Evolutionary conservation across 345 rosid genomes (phyloP).

Genomic region (Leavenworthia alabamica): DNA sequence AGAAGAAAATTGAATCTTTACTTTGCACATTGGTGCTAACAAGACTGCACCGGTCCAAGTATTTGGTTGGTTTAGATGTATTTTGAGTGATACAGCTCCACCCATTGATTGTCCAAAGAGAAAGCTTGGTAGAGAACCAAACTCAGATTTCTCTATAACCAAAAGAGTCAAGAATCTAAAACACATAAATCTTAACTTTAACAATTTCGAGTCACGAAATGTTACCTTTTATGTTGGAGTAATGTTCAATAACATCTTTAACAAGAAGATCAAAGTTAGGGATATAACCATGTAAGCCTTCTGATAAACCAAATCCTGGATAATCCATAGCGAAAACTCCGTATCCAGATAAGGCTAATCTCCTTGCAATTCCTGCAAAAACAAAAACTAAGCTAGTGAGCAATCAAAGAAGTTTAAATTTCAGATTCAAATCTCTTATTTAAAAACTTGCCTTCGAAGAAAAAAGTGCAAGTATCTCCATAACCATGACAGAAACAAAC

Average conservation of each 20-base stretch:
- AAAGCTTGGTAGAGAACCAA: conserved; percentile 56
- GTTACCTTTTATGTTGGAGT: conserved; percentile 72
- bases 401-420: conserved; percentile 14
- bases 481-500: conserved; percentile 92
- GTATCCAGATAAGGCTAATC: conserved; percentile 76
- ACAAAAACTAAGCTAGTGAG: conserved; percentile 10
- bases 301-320: conserved; percentile 91
- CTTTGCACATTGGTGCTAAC: conserved; percentile 98
- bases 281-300: conserved; percentile 83
- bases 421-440: not conserved
- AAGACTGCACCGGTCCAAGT: conserved; percentile 91
- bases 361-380: conserved; percentile 75
- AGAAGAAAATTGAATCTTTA: conserved; percentile 26
- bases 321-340: conserved; percentile 94
- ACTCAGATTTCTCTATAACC: conserved; percentile 53
- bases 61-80: conserved; percentile 76
- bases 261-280: conserved; percentile 72
- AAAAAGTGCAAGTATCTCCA: conserved; percentile 96
- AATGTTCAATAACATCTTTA: conserved; percentile 78
- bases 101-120: conserved; percentile 95
- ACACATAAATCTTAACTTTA: not conserved
- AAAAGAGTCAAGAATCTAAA: conserved; percentile 10
- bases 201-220: too few relatives aligned
- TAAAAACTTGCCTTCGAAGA: conserved; percentile 71
- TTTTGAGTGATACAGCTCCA: conserved; percentile 88